Percentiles rank a stretch among this genome's conserved stretches.
phyloP scores from a whole-genome alignment of 176 grass and related monocot genomes.

The Aegilops sharonensis region DNA sequence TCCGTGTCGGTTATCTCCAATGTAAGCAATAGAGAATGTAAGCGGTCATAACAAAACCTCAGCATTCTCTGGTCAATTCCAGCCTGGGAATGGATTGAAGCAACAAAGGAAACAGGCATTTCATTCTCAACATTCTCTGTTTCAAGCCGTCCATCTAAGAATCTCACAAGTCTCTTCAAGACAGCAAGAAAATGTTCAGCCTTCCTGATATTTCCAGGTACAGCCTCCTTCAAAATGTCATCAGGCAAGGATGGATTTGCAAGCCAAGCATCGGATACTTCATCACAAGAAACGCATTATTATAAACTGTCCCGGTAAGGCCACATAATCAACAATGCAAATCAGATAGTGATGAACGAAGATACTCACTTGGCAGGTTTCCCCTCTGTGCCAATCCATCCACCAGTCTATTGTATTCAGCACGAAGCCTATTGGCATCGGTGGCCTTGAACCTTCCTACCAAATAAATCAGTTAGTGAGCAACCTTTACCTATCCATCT shows the following conservation, averaged over 20 bases:
- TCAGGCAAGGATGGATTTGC: constrained; percentile 80
- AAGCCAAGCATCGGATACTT: constrained; percentile 93
- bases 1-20: constrained; percentile 90
- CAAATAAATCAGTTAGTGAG: constrained; percentile 58
- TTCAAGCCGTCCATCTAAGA: constrained; percentile 60
- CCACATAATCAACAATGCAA: background rate
- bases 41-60: constrained; percentile 88
- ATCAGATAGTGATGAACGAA: constrained; percentile 1
- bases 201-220: constrained; percentile 90
- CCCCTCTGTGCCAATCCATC: constrained; percentile 92
- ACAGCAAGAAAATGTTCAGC: constrained; percentile 95
- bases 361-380: constrained; percentile 72
- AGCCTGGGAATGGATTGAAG: constrained; percentile 66
- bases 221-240: constrained; percentile 88
- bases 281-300: constrained; percentile 29
- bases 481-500: constrained; percentile 14
- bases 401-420: constrained; percentile 89
- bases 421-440: constrained; percentile 87
- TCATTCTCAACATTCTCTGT: constrained; percentile 95
- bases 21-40: constrained; percentile 86
- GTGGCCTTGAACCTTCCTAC: constrained; percentile 99
- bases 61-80: constrained; percentile 99
- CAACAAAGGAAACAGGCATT: constrained; percentile 76
- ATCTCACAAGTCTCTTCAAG: constrained; percentile 68
- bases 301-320: background rate